These are phyloP conservation scores for Phanerodontia chrysosporium DNA, from an alignment of 768 basidiomycete species.

Conservation along the genomic window DNA sequence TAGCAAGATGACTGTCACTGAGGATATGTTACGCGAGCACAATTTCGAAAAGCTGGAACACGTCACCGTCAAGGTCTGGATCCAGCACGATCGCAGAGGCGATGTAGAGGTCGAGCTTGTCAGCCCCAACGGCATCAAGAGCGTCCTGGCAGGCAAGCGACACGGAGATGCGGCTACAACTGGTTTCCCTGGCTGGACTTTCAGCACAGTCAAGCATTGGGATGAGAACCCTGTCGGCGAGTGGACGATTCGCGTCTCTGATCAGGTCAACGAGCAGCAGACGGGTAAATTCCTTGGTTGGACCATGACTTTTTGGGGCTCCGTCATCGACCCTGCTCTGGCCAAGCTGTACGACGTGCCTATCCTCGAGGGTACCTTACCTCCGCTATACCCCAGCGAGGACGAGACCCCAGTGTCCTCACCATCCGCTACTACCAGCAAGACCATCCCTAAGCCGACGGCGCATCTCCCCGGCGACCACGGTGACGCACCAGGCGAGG, in stretches of 20 bases:
- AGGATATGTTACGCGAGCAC: slow-evolving; percentile 58
- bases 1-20: slow-evolving; percentile 61
- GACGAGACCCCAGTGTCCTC: slow-evolving; percentile 33
- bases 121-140: slow-evolving; percentile 83
- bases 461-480: slow-evolving; percentile 85
- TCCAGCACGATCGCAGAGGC: slow-evolving; percentile 79
- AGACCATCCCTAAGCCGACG: slow-evolving; percentile 79
- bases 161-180: slow-evolving; percentile 54
- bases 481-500: slow-evolving; percentile 74
- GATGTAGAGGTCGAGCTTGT: slow-evolving; percentile 89
- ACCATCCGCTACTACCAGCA: slow-evolving; percentile 40
- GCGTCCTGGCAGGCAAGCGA: slow-evolving; percentile 75
- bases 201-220: slow-evolving; percentile 99
- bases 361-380: slow-evolving; percentile 43
- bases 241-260: slow-evolving; percentile 87
- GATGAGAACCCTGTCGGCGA: slow-evolving; percentile 87
- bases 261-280: slow-evolving; percentile 57
- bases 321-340: slow-evolving; percentile 66
- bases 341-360: slow-evolving; percentile 62
- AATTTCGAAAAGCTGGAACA: slow-evolving; percentile 93
- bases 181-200: slow-evolving; percentile 95
- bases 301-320: slow-evolving; percentile 92
- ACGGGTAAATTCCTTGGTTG: slow-evolving; percentile 79
- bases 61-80: slow-evolving; percentile 89
- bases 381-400: slow-evolving; percentile 38